Evolutionary conservation across 2,329 filamentous ascomycete species (phyloP).

Genomic region (Colletotrichum phormii): DNA sequence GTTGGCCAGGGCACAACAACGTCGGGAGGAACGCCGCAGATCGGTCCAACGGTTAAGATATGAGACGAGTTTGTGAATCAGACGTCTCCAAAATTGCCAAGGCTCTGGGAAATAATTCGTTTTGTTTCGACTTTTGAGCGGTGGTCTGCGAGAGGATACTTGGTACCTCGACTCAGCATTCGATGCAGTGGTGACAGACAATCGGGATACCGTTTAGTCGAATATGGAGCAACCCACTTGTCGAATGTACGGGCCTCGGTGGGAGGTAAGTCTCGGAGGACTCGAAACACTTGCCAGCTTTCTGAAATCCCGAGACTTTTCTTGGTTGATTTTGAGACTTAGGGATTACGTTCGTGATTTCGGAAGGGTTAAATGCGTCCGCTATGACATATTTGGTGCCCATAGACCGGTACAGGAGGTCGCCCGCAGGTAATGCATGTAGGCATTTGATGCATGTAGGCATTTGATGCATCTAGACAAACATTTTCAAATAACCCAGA

Average conservation of each 20-base stretch:
- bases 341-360: too few relatives aligned
- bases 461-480: background rate
- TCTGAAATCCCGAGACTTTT: too few relatives aligned
- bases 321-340: too few relatives aligned
- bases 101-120: background rate
- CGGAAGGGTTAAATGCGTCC: background rate
- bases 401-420: background rate
- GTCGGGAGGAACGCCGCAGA: background rate
- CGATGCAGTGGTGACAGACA: slow-evolving; percentile 28
- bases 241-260: background rate
- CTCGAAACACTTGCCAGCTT: background rate
- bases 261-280: background rate
- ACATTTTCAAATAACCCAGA: background rate
- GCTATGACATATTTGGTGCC: background rate
- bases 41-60: background rate
- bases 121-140: slow-evolving; percentile 7
- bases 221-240: background rate
- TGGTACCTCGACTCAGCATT: slow-evolving; percentile 18
- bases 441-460: background rate
- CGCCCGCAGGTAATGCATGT: background rate
- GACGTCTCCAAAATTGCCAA: background rate
- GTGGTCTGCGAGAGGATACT: slow-evolving; percentile 15
- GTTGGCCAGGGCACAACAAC: background rate
- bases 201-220: slow-evolving; percentile 2
- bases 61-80: background rate